phyloP scores from a whole-genome alignment of 495 filamentous ascomycete genomes.

The Daldinia concentrica region DNA sequence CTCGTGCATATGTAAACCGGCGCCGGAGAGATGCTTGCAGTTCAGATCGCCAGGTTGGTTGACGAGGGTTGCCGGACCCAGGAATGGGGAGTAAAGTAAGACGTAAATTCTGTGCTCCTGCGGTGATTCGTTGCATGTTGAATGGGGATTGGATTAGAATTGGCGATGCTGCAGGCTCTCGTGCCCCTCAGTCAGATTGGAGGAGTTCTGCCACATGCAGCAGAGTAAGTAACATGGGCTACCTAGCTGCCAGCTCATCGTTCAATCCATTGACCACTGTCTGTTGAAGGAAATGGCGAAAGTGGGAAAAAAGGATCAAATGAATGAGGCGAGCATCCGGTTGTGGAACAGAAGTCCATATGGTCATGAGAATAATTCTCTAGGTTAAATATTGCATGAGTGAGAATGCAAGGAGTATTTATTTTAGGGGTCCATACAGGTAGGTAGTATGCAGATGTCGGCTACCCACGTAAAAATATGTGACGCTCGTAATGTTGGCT shows the following conservation, averaged over 20 bases:
- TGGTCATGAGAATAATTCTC: not conserved
- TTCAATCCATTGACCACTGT: slow-evolving; percentile 37
- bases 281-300: slow-evolving; percentile 19
- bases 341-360: slow-evolving; percentile 19
- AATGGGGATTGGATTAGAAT: slow-evolving; percentile 38
- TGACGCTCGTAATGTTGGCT: not conserved
- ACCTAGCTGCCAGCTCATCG: slow-evolving; percentile 36
- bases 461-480: not conserved
- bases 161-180: slow-evolving; percentile 36
- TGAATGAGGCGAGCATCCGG: slow-evolving; percentile 29
- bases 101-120: slow-evolving; percentile 18
- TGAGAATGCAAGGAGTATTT: not conserved
- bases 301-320: slow-evolving; percentile 6
- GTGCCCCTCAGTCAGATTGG: slow-evolving; percentile 38
- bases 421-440: not conserved
- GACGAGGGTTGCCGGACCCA: slow-evolving; percentile 13
- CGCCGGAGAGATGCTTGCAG: slow-evolving; percentile 6
- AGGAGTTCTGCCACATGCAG: slow-evolving; percentile 18
- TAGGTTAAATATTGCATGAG: not conserved
- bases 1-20: slow-evolving; percentile 3
- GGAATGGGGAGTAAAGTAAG: slow-evolving; percentile 16
- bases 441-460: not conserved
- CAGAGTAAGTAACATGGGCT: slow-evolving; percentile 23
- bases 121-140: slow-evolving; percentile 42
- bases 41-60: slow-evolving; percentile 5